These are phyloP conservation scores for Tolypocladium tropicale DNA, from an alignment of 2,329 filamentous ascomycete genomes.

Conservation along the genomic window DNA sequence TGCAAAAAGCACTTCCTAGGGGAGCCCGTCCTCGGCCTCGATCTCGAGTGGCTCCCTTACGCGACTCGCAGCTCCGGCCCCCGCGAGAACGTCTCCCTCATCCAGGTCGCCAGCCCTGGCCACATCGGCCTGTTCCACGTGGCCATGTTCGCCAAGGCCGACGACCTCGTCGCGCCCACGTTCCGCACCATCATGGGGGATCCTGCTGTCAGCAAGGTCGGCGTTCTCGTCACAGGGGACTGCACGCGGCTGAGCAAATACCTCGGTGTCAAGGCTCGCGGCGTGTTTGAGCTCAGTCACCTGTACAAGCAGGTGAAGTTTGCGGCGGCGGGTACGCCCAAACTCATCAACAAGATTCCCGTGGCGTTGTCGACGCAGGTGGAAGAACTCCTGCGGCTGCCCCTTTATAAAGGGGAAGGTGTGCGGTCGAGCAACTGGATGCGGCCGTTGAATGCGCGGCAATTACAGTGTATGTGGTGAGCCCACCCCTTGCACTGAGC, in stretches of 20 bases:
- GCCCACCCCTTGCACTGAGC: conserved; percentile 1
- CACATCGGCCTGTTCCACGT: conserved; percentile 77
- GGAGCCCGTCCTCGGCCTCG: conserved; percentile 71
- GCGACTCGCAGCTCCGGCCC: conserved; percentile 35
- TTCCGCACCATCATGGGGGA: conserved; percentile 66
- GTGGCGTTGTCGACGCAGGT: conserved; percentile 62
- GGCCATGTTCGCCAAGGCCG: conserved; percentile 45
- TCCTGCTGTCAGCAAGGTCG: conserved; percentile 58
- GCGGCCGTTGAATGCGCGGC: conserved; percentile 45
- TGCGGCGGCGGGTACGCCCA: conserved; percentile 36
- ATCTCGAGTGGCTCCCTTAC: conserved; percentile 70
- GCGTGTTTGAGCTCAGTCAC: conserved; percentile 74
- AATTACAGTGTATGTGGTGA: conserved; percentile 55
- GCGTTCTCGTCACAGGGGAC: conserved; percentile 66
- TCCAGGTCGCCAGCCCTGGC: conserved; percentile 71
- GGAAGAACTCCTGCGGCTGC: conserved; percentile 58
- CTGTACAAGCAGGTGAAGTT: conserved; percentile 69
- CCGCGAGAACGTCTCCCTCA: conserved; percentile 65
- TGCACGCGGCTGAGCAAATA: conserved; percentile 57
- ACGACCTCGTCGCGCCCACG: conserved; percentile 57
- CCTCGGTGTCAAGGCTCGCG: conserved; percentile 53
- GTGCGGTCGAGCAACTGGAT: conserved; percentile 73
- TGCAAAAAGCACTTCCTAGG: conserved; percentile 53
- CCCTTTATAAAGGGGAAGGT: conserved; percentile 60
- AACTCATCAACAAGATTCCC: conserved; percentile 53